phyloP scores from a whole-genome alignment of 176 grass and related monocot species.

The Carex littledalei region DNA sequence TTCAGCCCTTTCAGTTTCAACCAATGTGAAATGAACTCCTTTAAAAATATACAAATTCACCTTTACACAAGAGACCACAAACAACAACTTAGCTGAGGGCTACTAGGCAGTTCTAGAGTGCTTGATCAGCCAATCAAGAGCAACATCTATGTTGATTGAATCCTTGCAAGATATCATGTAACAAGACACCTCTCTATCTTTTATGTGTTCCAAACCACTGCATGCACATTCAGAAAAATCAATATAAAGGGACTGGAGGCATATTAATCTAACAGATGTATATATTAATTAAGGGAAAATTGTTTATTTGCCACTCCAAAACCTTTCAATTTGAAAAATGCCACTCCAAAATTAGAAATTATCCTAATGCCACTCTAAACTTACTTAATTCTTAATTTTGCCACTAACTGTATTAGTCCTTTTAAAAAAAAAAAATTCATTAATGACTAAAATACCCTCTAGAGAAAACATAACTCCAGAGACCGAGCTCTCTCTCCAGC shows the following conservation, averaged over 20 bases:
- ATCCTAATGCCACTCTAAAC: too few relatives aligned
- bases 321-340: too few relatives aligned
- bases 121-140: conserved; percentile 99
- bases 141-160: conserved; percentile 86
- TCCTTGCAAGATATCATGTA: conserved; percentile 99
- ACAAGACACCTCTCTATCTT: conserved; percentile 84
- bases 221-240: conserved; percentile 23
- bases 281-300: too few relatives aligned
- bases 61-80: conserved; percentile 28
- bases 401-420: too few relatives aligned
- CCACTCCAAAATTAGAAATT: too few relatives aligned
- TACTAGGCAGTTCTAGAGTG: conserved; percentile 76
- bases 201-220: conserved; percentile 70
- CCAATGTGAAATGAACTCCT: conserved; percentile 21
- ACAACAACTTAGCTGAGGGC: neutral
- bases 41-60: conserved; percentile 30
- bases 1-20: conserved; percentile 6
- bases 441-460: too few relatives aligned
- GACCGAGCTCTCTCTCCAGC: too few relatives aligned
- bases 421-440: too few relatives aligned
- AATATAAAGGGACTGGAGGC: neutral
- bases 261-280: too few relatives aligned
- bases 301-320: too few relatives aligned
- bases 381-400: too few relatives aligned
- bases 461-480: too few relatives aligned